phyloP scores from a whole-genome alignment of 345 rosid genomes.

The Acer negundo region DNA sequence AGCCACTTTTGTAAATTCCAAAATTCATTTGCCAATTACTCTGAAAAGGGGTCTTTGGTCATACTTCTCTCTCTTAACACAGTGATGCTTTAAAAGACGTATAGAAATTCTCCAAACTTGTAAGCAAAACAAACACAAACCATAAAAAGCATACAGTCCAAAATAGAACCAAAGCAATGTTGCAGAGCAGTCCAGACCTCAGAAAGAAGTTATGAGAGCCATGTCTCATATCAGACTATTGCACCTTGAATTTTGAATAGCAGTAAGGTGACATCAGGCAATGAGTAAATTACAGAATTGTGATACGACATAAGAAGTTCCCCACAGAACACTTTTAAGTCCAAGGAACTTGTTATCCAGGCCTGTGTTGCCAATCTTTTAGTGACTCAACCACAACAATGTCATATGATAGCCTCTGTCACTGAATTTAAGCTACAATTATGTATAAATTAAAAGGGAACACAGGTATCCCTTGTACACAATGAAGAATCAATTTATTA shows the following conservation, averaged over 20 bases:
- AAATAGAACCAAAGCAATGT: background rate
- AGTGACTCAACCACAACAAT: background rate
- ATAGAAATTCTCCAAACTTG: background rate
- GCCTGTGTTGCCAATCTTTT: constrained; percentile 6
- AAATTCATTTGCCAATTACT: background rate
- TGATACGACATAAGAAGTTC: background rate
- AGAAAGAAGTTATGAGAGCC: background rate
- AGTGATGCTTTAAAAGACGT: background rate
- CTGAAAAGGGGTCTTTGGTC: background rate
- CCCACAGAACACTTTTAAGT: background rate
- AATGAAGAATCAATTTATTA: constrained; percentile 22
- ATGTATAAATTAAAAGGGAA: background rate
- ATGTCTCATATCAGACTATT: background rate
- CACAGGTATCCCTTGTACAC: background rate
- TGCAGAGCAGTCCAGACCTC: background rate
- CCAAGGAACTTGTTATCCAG: background rate
- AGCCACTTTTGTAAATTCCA: background rate
- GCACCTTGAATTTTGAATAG: background rate
- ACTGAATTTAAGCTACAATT: constrained; percentile 8
- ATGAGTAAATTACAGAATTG: background rate
- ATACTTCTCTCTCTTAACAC: background rate
- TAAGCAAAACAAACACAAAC: constrained; percentile 1
- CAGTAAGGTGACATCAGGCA: background rate
- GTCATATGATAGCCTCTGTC: background rate
- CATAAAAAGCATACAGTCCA: background rate